Evolutionary conservation across 331 rosid genomes (phyloP).

Genomic region (Acacia concinna): DNA sequence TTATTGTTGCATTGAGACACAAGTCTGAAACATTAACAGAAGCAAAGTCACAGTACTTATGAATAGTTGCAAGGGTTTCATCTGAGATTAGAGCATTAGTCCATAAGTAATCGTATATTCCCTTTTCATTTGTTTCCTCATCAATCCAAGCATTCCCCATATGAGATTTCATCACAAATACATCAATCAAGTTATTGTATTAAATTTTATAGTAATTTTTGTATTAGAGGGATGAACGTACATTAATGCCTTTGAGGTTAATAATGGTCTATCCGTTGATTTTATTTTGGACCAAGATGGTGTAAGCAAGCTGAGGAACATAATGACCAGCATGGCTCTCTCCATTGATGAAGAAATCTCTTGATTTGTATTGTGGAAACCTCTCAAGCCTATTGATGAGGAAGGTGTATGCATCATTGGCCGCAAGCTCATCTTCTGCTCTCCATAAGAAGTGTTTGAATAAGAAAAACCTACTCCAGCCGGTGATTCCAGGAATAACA

Average conservation of each 20-base stretch:
- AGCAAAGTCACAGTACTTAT: conserved; percentile 34
- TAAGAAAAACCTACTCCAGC: conserved; percentile 50
- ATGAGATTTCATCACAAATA: background rate
- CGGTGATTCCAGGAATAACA: conserved; percentile 44
- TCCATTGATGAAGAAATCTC: conserved; percentile 18
- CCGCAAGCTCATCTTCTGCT: conserved; percentile 33
- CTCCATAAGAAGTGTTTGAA: conserved; percentile 37
- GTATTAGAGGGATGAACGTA: conserved; percentile 14
- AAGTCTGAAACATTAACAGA: background rate
- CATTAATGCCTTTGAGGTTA: conserved; percentile 40
- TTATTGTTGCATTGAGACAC: background rate
- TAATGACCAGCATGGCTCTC: conserved; percentile 44
- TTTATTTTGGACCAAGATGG: conserved; percentile 19
- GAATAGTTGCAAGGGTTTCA: conserved; percentile 34
- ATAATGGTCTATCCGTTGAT: background rate
- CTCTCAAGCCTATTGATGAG: conserved; percentile 23
- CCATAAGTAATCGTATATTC: conserved; percentile 8
- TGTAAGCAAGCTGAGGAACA: conserved; percentile 44
- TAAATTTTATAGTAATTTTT: background rate
- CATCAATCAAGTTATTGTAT: background rate
- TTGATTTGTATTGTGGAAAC: conserved; percentile 14
- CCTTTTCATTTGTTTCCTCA: background rate
- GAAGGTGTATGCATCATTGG: conserved; percentile 37
- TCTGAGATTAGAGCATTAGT: conserved; percentile 33
- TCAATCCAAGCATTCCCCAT: conserved; percentile 24